Evolutionary conservation across 768 basidiomycete species (phyloP), one percentile per base, ranked within the genome.

Genomic region (Infundibulicybe gibba): DNA sequence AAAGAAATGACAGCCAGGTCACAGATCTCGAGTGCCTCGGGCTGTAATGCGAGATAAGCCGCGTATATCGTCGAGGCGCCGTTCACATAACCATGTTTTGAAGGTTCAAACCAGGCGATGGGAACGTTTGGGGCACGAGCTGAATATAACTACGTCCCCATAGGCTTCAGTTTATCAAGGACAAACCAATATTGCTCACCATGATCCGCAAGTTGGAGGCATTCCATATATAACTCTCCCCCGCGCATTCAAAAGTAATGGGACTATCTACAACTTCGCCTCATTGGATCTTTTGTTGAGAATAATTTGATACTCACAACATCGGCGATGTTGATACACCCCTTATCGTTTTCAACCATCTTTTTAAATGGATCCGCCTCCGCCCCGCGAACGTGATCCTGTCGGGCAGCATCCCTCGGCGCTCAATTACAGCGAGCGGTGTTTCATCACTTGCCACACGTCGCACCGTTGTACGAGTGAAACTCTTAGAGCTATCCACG

Each of bases 401-500:
- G 40, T 60, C 59, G 14, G 60, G 50, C 16, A 61, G 40, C 12
- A 61, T 47, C 3, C 54, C 59, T 32, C 54, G 49, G 32, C 53
- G 41, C 19, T 58, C 50, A 21, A 52, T 43, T 3, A 54, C 43
- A 5, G 54, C 56, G 9, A 61, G 34, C 5, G 59, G 60, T 0
- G 20, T 35, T 43, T 47, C 45, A 15, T 53, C 54, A 32, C 49
- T 51, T n/a, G 50, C 50, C 25, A 25, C 25, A 32, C 49, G 49
- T n/a, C 44, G 45, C 11, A 55, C 47, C 3, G 32, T 55, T 6
- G 54, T 55, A 12, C 49, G 46, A 6, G 54, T 50, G 38, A 35
- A 52, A 9, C 44, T 47, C 15, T 48, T 41, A 44, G 52, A 51
- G 41, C 49, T 53, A 37, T 51, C 43, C 39, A 55, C 54, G 20